Base-by-base conservation (phyloP, 2,329 filamentous ascomycete species). In the Sporothrix humicola region DNA sequence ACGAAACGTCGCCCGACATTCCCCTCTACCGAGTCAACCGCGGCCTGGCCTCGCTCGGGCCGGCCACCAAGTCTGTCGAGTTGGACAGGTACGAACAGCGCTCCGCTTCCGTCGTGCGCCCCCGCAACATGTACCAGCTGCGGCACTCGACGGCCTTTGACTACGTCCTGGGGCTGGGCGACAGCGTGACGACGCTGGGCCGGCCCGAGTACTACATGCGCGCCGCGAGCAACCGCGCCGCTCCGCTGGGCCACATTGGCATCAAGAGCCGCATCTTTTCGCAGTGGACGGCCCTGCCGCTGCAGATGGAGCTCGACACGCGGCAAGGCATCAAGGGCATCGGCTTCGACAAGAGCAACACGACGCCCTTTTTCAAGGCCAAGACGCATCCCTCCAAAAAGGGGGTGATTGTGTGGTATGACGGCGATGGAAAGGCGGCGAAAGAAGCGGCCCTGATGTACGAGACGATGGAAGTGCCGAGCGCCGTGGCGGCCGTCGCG, bases 31-130 rank as follows among this genome's bases (percentile, higher is more conserved):
- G 59, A 1, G 59, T 65, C 17, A 65, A 46, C 37, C 59, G 59
- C 1, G 59, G 59, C 2, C 37, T 65, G 3, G 37, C 59, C 10
- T 44, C 59, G 17, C 37, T 65, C 8, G 59, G 59, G 1, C 59
- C 59, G 10, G 59, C 59, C 59, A 65, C 59, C 37, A 65, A 65
- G 37, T 8, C 59, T 17, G 59, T 65, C 59, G 59, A 65, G 17
- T 17, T 65, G 3, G 37, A 65, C 59, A 37, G 59, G 6, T 42
- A 44, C 17, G 59, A 65, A 23, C 59, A 65, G 37, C 59, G 59
- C 9, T 65, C 37, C 9, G 15, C 17, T 1, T 17, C 59, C 15
- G 2, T 23, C 5, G n/a, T 23, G 10, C 59, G 44, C 37, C 37
- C 59, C n/a, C 59, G 59, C 37, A 65, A 42, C 37, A 23, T 65